These are phyloP conservation scores for Plasmodium coatneyi DNA, from an alignment of 169 alveolate genomes.

Conservation along the genomic window DNA sequence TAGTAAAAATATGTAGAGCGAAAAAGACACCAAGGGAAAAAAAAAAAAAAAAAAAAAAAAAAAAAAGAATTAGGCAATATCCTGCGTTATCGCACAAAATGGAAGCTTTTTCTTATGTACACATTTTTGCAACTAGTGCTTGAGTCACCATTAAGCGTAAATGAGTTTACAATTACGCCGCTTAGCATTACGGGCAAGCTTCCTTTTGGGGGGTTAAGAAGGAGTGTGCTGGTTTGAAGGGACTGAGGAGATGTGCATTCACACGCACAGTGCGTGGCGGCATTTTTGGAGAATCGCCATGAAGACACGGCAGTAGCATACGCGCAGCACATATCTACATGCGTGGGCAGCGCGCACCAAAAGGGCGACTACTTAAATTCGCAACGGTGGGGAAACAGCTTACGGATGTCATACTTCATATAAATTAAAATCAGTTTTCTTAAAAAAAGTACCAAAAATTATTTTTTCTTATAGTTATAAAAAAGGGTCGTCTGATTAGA, in stretches of 20 bases:
- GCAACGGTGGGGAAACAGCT: not conserved
- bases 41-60: not conserved
- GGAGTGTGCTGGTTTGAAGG: not conserved
- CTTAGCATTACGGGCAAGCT: not conserved
- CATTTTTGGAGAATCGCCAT: not conserved
- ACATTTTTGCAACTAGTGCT: not conserved
- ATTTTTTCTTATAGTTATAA: not conserved
- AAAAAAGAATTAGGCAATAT: not conserved
- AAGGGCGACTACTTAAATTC: not conserved
- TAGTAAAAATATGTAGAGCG: not conserved
- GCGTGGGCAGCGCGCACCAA: not conserved
- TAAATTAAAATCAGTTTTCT: not conserved
- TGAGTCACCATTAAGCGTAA: not conserved
- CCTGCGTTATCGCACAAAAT: not conserved
- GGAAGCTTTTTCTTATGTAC: not conserved
- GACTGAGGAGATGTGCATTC: not conserved
- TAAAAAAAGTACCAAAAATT: not conserved
- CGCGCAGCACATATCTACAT: not conserved
- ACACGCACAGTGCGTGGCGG: not conserved
- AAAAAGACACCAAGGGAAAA: not conserved
- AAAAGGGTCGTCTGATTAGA: not conserved
- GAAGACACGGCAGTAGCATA: not conserved
- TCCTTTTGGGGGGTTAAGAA: not conserved
- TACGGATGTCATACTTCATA: not conserved
- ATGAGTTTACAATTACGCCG: not conserved